Evolutionary conservation across 805 yeast species (phyloP), one percentile per base, ranked within the genome.

Genomic region (Lachancea nothofagi): DNA sequence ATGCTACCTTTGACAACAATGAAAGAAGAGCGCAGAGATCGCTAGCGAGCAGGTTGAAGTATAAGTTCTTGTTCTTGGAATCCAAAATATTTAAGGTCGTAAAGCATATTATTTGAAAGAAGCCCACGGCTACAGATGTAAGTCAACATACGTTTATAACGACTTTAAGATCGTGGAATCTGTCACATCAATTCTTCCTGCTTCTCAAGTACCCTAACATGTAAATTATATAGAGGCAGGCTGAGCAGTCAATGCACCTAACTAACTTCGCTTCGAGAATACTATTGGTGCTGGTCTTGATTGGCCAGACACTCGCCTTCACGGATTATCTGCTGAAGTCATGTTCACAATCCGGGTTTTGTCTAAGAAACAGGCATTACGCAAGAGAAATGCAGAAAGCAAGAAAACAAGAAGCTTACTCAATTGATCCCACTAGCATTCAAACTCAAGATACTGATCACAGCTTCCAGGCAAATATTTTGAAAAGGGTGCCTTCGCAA

Each of bases 291-390:
- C 30, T 25, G n/a, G 9, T 26, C 7, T 23, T 23, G 10, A 4
- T 23, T 9, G 18, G 40, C n/a, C 31, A 22, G 7, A 17, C 37
- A n/a, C 12, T 46, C 1, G 74, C 72, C 1, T 87, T 79, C 27
- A 80, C 81, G 50, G 77, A 74, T 2, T 77, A 79, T 46, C 61
- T 86, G 40, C 83, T 87, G 68, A 84, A 86, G 55, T 75, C 70
- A 10, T 89, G 97, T 60, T 76, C 69, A 5, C 80, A 83, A 52
- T 74, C 87, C 13, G 95, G 96, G 5, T 88, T 89, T 56, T 89
- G 97, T 56, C 62, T 71, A 36, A 72, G 97, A 59, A 85, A 89
- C 53, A 67, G 90, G 40, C 77, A 75, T 42, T 86, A 74, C 55
- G 84, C 86, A 1, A 44, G 54, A 2, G 56, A 67, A 33, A 66